These are phyloP conservation scores for Phytophthora sojae DNA, from an alignment of 352 stramenopile species.

Conservation along the genomic window DNA sequence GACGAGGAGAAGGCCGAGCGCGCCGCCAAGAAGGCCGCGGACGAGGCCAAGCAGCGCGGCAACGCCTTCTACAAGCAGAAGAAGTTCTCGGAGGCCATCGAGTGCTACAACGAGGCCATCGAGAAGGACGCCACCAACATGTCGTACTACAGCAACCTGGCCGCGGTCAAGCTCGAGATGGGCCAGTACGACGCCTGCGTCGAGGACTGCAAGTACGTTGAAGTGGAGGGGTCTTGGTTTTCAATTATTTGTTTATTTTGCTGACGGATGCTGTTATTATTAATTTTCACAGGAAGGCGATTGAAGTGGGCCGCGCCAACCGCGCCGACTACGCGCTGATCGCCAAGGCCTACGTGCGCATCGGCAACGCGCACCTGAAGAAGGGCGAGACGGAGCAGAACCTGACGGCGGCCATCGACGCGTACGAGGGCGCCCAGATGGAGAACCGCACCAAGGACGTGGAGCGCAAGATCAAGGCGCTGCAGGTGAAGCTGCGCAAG, in stretches of 20 bases:
- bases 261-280: neutral
- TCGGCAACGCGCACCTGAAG: constrained; percentile 97
- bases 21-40: constrained; percentile 71
- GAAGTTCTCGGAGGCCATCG: constrained; percentile 94
- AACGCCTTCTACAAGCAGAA: constrained; percentile 99
- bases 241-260: constrained; percentile 33
- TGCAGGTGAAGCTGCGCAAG: constrained; percentile 97
- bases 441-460: constrained; percentile 93
- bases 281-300: constrained; percentile 78
- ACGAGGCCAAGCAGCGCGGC: constrained; percentile 94
- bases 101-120: constrained; percentile 97
- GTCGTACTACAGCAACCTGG: constrained; percentile 97
- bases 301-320: constrained; percentile 95
- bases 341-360: constrained; percentile 96
- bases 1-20: constrained; percentile 85
- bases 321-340: constrained; percentile 96
- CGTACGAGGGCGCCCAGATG: constrained; percentile 89
- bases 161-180: constrained; percentile 97
- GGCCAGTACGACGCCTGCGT: constrained; percentile 96
- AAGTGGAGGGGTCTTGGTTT: neutral
- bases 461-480: constrained; percentile 95
- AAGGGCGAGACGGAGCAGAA: constrained; percentile 92
- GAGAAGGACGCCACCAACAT: constrained; percentile 96
- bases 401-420: constrained; percentile 83
- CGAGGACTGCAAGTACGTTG: constrained; percentile 86